Evolutionary conservation across 179 eudicot genomes (phyloP).

Genomic region (Nepenthes alata): DNA sequence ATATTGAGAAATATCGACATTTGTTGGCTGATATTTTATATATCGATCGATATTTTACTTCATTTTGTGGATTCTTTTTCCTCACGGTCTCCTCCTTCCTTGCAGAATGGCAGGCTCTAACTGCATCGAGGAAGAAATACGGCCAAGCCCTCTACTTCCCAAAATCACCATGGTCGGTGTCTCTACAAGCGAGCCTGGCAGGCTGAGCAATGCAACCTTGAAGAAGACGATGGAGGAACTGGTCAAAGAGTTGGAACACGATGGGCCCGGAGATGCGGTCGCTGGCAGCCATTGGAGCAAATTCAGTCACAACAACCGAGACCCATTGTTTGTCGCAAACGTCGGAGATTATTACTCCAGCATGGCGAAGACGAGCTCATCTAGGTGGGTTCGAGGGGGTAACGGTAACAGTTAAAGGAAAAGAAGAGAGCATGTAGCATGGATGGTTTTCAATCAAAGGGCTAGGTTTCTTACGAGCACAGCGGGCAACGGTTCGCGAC

Average conservation of each 20-base stretch:
- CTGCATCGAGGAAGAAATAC: conserved; percentile 22
- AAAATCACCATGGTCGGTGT: conserved; percentile 89
- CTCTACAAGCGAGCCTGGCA: conserved; percentile 60
- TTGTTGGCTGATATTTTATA: too few relatives aligned
- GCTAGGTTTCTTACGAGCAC: too few relatives aligned
- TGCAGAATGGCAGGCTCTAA: conserved; percentile 28
- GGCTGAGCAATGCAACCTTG: conserved; percentile 56
- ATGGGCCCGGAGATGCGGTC: conserved; percentile 26
- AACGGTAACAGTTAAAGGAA: conserved; percentile 2
- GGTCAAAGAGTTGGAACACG: conserved; percentile 59
- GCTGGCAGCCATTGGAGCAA: conserved; percentile 16
- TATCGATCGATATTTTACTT: too few relatives aligned
- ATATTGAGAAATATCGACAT: too few relatives aligned
- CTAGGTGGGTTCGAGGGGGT: conserved; percentile 37
- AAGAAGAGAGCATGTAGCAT: background rate
- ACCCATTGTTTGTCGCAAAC: conserved; percentile 85
- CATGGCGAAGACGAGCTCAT: conserved; percentile 40
- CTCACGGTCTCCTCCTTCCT: conserved; percentile 1
- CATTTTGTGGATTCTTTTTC: background rate
- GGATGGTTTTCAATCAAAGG: background rate
- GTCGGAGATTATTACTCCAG: conserved; percentile 66
- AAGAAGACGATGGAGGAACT: conserved; percentile 80
- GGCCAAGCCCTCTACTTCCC: conserved; percentile 53
- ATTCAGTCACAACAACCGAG: conserved; percentile 42
- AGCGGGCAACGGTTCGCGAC: too few relatives aligned